These are phyloP conservation scores for Myochromella boudieri DNA, from an alignment of 768 basidiomycete genomes.

Conservation along the genomic window DNA sequence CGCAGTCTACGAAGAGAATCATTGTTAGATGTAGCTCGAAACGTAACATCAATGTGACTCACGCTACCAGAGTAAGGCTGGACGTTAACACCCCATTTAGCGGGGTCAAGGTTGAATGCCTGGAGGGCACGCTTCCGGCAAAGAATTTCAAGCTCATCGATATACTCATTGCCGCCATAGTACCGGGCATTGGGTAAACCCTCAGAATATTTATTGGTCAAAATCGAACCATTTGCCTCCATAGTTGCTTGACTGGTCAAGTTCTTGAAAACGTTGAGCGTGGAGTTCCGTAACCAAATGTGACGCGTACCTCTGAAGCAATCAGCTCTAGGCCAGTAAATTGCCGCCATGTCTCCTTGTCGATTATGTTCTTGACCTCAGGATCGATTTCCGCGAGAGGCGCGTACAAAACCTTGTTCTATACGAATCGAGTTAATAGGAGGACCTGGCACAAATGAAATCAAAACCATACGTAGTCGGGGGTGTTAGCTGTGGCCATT, in stretches of 20 bases:
- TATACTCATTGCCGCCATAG: constrained; percentile 97
- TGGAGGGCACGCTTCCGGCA: constrained; percentile 94
- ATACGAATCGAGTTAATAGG: constrained; percentile 10
- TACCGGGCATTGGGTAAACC: constrained; percentile 97
- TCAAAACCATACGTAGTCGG: constrained; percentile 53
- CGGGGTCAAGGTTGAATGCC: constrained; percentile 93
- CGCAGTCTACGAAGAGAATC: constrained; percentile 57
- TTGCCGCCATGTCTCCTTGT: constrained; percentile 99
- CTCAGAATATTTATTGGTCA: constrained; percentile 99
- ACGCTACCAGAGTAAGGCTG: constrained; percentile 96
- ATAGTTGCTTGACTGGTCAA: constrained; percentile 93
- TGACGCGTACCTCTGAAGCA: constrained; percentile 82
- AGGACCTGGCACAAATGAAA: background rate
- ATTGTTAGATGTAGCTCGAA: background rate
- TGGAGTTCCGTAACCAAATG: constrained; percentile 3
- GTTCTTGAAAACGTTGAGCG: constrained; percentile 55
- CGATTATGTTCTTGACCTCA: constrained; percentile 95
- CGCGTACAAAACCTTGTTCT: constrained; percentile 93
- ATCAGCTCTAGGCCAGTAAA: constrained; percentile 98
- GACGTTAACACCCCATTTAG: constrained; percentile 97
- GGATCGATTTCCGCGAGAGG: constrained; percentile 91
- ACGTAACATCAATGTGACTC: constrained; percentile 32
- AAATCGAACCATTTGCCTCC: constrained; percentile 97
- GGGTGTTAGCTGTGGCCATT: constrained; percentile 63
- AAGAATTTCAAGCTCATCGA: constrained; percentile 93